Percentiles rank a stretch among this genome's conserved stretches.
phyloP scores from a whole-genome alignment of 495 filamentous ascomycete species.

The Tuber magnatum region DNA sequence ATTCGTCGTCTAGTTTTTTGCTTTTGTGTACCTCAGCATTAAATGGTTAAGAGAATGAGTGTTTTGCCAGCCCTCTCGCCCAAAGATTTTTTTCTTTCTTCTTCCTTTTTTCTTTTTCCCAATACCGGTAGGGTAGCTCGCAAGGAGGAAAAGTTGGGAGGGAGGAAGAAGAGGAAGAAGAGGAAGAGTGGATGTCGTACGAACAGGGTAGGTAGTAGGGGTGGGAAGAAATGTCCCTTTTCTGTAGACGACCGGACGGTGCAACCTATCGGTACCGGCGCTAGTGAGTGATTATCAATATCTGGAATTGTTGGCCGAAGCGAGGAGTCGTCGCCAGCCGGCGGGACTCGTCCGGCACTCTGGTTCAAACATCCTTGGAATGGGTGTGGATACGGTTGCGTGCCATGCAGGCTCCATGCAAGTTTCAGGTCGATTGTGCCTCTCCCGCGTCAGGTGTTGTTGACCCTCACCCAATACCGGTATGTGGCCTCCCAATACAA shows the following conservation, averaged over 20 bases:
- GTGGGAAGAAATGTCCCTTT: not conserved
- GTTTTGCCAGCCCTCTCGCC: not conserved
- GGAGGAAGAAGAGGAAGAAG: not conserved
- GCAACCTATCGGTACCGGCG: not conserved
- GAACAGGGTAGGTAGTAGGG: not conserved
- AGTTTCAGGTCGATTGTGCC: not conserved
- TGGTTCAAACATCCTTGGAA: not conserved
- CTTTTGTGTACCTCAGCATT: not conserved
- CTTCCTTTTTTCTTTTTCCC: not conserved
- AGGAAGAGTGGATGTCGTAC: too few species aligned
- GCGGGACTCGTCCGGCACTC: not conserved
- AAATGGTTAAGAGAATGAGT: not conserved
- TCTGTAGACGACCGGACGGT: not conserved
- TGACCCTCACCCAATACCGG: too few species aligned
- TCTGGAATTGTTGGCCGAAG: not conserved
- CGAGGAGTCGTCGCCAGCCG: not conserved
- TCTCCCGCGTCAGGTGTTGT: slow-evolving; percentile 1
- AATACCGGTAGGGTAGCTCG: not conserved
- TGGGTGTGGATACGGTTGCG: not conserved
- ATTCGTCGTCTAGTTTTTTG: not conserved
- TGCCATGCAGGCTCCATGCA: not conserved
- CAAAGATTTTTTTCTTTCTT: not conserved
- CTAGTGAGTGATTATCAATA: not conserved
- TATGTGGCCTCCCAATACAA: not conserved
- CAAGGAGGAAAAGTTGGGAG: not conserved